Percentiles rank a stretch among this genome's conserved stretches.
These are phyloP conservation scores for Zymoseptoria tritici DNA, from an alignment of 2,329 filamentous ascomycete species.

Conservation along the genomic window DNA sequence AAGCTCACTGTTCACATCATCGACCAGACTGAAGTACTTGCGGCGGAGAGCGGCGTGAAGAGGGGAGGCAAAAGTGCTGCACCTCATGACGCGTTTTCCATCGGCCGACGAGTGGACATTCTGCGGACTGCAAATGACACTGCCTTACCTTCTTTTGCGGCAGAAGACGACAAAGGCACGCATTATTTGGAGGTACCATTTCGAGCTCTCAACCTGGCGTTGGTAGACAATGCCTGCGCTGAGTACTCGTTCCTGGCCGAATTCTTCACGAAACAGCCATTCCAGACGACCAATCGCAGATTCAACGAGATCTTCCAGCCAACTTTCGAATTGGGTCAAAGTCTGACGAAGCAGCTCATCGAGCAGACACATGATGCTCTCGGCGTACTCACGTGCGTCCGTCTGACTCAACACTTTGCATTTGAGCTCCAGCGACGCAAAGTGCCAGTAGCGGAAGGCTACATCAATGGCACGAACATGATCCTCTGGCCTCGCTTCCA, in stretches of 20 bases:
- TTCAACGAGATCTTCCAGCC: slow-evolving; percentile 86
- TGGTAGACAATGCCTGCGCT: slow-evolving; percentile 87
- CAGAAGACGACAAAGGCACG: slow-evolving; percentile 77
- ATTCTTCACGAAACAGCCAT: slow-evolving; percentile 77
- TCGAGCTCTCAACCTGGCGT: slow-evolving; percentile 85
- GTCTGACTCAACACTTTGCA: slow-evolving; percentile 86
- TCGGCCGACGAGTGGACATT: slow-evolving; percentile 79
- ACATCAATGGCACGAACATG: slow-evolving; percentile 94
- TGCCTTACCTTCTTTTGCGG: slow-evolving; percentile 79
- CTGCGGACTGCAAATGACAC: slow-evolving; percentile 65
- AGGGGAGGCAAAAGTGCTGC: slow-evolving; percentile 18
- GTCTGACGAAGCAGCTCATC: slow-evolving; percentile 67
- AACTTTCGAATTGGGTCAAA: slow-evolving; percentile 75
- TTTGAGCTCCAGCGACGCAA: slow-evolving; percentile 90
- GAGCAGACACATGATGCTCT: slow-evolving; percentile 74
- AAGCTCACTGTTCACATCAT: slow-evolving; percentile 77
- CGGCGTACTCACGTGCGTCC: slow-evolving; percentile 82
- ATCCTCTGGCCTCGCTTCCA: slow-evolving; percentile 94
- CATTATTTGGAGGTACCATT: slow-evolving; percentile 90
- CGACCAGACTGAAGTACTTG: slow-evolving; percentile 73
- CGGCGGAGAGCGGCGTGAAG: slow-evolving; percentile 53
- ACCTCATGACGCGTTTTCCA: slow-evolving; percentile 73
- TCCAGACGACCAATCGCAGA: slow-evolving; percentile 69
- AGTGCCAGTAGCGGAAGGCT: slow-evolving; percentile 79
- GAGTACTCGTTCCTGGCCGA: slow-evolving; percentile 91